Percentiles rank a stretch among this genome's conserved stretches.
These are phyloP conservation scores for Sugiyamaella novakii DNA, from an alignment of 1,139 yeast species.

Conservation along the genomic window DNA sequence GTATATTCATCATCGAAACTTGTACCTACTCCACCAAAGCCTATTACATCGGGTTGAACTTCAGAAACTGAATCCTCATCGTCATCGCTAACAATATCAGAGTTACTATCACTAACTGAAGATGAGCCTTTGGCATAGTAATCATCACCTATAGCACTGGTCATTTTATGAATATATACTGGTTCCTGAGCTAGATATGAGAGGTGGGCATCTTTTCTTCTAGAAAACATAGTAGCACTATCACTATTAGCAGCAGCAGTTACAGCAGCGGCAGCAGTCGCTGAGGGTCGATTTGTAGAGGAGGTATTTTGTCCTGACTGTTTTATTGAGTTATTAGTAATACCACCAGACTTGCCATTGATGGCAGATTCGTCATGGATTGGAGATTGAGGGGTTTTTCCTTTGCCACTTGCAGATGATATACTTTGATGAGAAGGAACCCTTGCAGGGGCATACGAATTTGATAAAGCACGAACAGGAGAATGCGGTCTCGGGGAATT, in stretches of 20 bases:
- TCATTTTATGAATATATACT: conserved; percentile 64
- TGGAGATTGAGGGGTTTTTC: conserved; percentile 11
- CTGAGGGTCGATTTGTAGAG: not conserved
- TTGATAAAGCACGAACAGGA: conserved; percentile 35
- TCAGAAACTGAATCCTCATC: conserved; percentile 37
- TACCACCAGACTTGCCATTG: conserved; percentile 3
- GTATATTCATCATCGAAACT: conserved; percentile 42
- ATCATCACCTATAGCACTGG: conserved; percentile 67
- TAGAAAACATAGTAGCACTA: conserved; percentile 14
- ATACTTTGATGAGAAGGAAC: conserved; percentile 26
- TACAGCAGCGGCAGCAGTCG: conserved; percentile 16
- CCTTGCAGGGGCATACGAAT: conserved; percentile 38
- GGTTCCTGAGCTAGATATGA: conserved; percentile 61
- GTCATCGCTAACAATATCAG: conserved; percentile 24
- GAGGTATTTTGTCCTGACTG: conserved; percentile 15
- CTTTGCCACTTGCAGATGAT: conserved; percentile 5
- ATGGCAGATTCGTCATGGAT: conserved; percentile 7
- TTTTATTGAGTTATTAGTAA: conserved; percentile 12
- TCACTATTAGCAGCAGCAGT: conserved; percentile 10
- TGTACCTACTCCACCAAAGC: conserved; percentile 41
- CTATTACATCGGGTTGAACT: conserved; percentile 29
- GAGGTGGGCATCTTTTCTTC: conserved; percentile 32
- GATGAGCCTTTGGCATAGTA: conserved; percentile 41
- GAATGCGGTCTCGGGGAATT: conserved; percentile 25
- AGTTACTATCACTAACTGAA: conserved; percentile 30